phyloP scores from a whole-genome alignment of 805 yeast species.

The Saccharomycopsis lassenensis region DNA sequence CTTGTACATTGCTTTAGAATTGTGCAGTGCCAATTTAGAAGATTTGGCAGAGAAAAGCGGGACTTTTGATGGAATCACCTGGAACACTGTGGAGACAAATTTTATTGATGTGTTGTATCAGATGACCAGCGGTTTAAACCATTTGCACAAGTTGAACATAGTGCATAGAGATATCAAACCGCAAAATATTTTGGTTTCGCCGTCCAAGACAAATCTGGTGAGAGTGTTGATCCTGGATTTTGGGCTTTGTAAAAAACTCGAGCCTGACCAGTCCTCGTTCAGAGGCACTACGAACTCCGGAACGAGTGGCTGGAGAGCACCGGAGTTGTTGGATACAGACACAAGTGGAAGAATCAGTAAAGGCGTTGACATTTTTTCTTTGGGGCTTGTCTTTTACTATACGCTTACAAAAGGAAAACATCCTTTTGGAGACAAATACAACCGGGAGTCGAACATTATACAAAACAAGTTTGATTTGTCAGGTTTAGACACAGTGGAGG shows the following conservation, averaged over 20 bases:
- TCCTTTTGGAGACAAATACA: conserved; percentile 89
- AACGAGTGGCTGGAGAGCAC: conserved; percentile 98
- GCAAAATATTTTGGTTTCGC: conserved; percentile 17
- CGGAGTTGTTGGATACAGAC: conserved; percentile 60
- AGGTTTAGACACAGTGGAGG: conserved; percentile 39
- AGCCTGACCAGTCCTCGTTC: conserved; percentile 86
- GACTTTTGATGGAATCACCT: too few relatives aligned
- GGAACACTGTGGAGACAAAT: neutral
- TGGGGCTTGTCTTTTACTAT: conserved; percentile 91
- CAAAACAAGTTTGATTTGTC: conserved; percentile 48
- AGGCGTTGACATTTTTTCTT: conserved; percentile 85
- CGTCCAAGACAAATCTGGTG: conserved; percentile 20
- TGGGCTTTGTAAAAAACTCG: conserved; percentile 88
- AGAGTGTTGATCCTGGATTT: conserved; percentile 86
- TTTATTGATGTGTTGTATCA: conserved; percentile 52
- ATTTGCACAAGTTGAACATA: conserved; percentile 79
- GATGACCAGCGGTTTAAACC: conserved; percentile 73
- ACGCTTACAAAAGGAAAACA: conserved; percentile 75
- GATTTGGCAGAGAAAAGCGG: conserved; percentile 56
- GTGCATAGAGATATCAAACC: conserved; percentile 79
- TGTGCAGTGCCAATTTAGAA: conserved; percentile 82
- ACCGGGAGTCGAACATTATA: conserved; percentile 82
- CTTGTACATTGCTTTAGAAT: conserved; percentile 83
- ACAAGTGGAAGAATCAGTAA: conserved; percentile 30
- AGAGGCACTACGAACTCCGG: conserved; percentile 94